Base-by-base conservation (phyloP, 2,329 filamentous ascomycete species). In the Mycosphaerelloides madeirae region DNA sequence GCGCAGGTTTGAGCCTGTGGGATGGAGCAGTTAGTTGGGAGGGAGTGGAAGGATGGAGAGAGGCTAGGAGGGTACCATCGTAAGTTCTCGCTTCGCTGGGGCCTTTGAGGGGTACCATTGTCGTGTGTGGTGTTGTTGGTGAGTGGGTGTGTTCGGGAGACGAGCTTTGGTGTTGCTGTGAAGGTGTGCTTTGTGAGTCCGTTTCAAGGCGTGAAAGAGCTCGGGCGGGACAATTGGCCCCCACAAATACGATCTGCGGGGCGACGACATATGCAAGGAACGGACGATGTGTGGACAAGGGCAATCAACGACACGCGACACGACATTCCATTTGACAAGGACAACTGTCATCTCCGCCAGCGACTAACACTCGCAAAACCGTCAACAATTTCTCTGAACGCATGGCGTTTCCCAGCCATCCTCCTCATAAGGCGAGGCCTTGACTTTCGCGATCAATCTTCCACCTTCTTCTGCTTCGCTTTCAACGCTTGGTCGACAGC, bases 1-100 rank as follows among this genome's bases (percentile, higher is more conserved):
- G 64, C 93, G 87, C 53, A 98, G 80, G 61, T 74, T 75, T 8
- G 69, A 70, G 55, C 73, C 72, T 75, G 54, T 35, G 31, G 12
- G 38, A 13, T 18, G 32, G 44, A 31, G 37, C 14, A 13, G 41
- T 43, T 29, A 16, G 41, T 31, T 20, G 25, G 28, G 34, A 33
- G 36, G 38, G 28, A 31, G 29, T 14, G 33, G 12, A 33, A 29
- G 45, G 19, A 40, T 11, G 31, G 29, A 31, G 11, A 16, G 38
- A 13, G 7, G 32, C 35, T 13, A 18, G n/a, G 14, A 37, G 36
- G 49, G 29, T 62, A 78, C 78, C 79, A 62, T 82, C 77, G 63
- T 76, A 75, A 46, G 62, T 68, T 60, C 74, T 75, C 25, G 76
- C 70, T 60, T 75, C 73, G 52, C 80, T 81, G 25, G 79, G 79